phyloP scores from a whole-genome alignment of 108 stramenopile genomes.

The Fistulifera solaris region DNA sequence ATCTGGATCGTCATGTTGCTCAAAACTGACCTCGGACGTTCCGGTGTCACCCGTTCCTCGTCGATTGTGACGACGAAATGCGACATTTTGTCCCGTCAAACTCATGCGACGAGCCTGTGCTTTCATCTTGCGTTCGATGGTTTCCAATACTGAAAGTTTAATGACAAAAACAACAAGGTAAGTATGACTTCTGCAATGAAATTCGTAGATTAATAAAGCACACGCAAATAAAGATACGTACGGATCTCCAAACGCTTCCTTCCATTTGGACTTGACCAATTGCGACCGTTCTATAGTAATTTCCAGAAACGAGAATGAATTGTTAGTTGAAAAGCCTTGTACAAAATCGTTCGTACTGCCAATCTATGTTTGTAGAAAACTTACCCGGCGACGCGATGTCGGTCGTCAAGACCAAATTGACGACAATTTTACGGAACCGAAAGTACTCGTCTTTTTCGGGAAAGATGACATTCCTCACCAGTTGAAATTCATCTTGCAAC shows the following conservation, averaged over 20 bases:
- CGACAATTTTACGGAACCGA: constrained; percentile 43
- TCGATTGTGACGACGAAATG: not conserved
- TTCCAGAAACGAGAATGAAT: constrained; percentile 32
- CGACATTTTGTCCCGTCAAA: constrained; percentile 6
- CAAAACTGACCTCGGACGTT: not conserved
- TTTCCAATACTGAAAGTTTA: constrained; percentile 17
- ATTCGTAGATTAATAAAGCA: no score
- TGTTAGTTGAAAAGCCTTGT: constrained; percentile 29
- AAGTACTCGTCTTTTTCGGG: constrained; percentile 33
- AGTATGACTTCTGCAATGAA: no score
- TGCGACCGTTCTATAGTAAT: constrained; percentile 61
- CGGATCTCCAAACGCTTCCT: constrained; percentile 76
- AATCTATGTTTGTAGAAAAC: no score
- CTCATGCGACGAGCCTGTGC: constrained; percentile 3
- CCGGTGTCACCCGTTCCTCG: constrained; percentile 4
- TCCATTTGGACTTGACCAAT: constrained; percentile 63
- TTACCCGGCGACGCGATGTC: constrained; percentile 31
- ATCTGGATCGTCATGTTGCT: constrained; percentile 3
- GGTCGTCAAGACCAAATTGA: constrained; percentile 45
- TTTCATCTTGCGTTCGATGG: constrained; percentile 32
- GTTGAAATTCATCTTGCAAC: constrained; percentile 28
- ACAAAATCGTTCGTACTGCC: no score
- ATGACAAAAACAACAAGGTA: no score
- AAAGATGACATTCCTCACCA: constrained; percentile 43
- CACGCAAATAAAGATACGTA: not conserved